Base-by-base conservation (phyloP, 2,329 filamentous ascomycete species). In the Aspergillus thermomutatus region DNA sequence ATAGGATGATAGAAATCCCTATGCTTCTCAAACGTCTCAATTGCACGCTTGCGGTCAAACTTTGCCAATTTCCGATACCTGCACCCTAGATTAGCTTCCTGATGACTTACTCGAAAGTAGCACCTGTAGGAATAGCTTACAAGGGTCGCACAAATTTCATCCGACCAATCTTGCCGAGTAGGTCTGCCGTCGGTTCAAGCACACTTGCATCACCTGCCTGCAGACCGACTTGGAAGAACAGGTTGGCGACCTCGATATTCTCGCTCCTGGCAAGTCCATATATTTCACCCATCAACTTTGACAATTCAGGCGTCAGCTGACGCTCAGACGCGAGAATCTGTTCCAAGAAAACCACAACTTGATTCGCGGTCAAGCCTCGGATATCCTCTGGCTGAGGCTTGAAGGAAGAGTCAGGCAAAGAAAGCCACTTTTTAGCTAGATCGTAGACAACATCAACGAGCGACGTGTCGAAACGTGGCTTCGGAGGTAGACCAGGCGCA, bases 91-190 rank as follows among this genome's bases (percentile, higher is more conserved):
- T 70, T 58, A 68, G 64, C 46, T 50, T 47, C 23, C 28, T 11
- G 9, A 27, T 7, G 4, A 26, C 25, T 17, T 46, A 6, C 6
- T 21, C 3, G 21, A 26, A 46, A 46, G 14, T 14, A 46, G 19
- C 19, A 23, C 23, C 21, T 26, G 43, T 9, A 23, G 28, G 47
- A 25, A 25, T 3, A 41, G 63, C 73, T 69, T 72, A 97, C 69
- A 97, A 76, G 23, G 93, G 91, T 49, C 93, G 82, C 57, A 97
- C 93, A 74, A 93, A 97, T 83, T 97, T 97, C 94, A 99, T 97
- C 56, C 94, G 82, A 11, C 94, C 94, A 25, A 97, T 92, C 52
- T 82, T 82, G 31, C 90, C 90, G 41, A 97, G 79, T 54, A 97
- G 79, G 57, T 90, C 84, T 1, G 88, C 86, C 0, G 91, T 85